Evolutionary conservation across 805 yeast species (phyloP).

Genomic region (Pichia gijzeniarum): DNA sequence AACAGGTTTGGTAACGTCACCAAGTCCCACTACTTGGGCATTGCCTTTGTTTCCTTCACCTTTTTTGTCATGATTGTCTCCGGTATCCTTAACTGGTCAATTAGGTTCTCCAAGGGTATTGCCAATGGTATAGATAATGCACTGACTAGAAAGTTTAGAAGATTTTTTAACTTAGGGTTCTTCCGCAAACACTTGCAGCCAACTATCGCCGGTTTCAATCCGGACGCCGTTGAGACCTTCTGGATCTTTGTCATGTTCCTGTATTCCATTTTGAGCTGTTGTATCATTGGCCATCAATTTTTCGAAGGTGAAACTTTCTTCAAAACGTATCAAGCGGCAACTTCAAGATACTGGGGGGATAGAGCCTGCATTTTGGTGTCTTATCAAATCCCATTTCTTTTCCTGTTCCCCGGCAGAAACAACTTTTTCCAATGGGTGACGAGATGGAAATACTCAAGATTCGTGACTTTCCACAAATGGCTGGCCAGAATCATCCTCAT

Average conservation of each 20-base stretch:
- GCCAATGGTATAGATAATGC: slow-evolving; percentile 25
- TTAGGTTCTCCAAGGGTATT: slow-evolving; percentile 34
- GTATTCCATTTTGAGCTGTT: slow-evolving; percentile 16
- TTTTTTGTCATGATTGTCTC: slow-evolving; percentile 37
- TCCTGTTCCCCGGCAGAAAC: slow-evolving; percentile 58
- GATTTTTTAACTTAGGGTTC: slow-evolving; percentile 21
- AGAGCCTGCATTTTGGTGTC: slow-evolving; percentile 47
- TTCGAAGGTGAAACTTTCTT: slow-evolving; percentile 21
- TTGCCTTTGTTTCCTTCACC: slow-evolving; percentile 45
- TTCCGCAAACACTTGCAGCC: slow-evolving; percentile 19
- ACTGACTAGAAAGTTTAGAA: slow-evolving; percentile 25
- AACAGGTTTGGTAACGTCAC: slow-evolving; percentile 32
- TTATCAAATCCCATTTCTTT: slow-evolving; percentile 44
- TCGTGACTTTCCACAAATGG: slow-evolving; percentile 54
- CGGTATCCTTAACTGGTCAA: slow-evolving; percentile 36
- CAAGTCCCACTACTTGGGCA: slow-evolving; percentile 40
- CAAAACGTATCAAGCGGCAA: slow-evolving; percentile 16
- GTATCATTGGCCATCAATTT: slow-evolving; percentile 21
- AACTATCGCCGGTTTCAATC: slow-evolving; percentile 31
- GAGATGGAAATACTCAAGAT: slow-evolving; percentile 50
- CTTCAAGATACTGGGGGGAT: slow-evolving; percentile 38
- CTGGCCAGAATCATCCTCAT: slow-evolving; percentile 39
- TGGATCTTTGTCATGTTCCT: slow-evolving; percentile 35
- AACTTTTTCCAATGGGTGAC: slow-evolving; percentile 54
- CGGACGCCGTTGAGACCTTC: slow-evolving; percentile 47